Evolutionary conservation across 1,284 basidiomycete genomes (phyloP).

Genomic region (Cutaneotrichosporon sp.): DNA sequence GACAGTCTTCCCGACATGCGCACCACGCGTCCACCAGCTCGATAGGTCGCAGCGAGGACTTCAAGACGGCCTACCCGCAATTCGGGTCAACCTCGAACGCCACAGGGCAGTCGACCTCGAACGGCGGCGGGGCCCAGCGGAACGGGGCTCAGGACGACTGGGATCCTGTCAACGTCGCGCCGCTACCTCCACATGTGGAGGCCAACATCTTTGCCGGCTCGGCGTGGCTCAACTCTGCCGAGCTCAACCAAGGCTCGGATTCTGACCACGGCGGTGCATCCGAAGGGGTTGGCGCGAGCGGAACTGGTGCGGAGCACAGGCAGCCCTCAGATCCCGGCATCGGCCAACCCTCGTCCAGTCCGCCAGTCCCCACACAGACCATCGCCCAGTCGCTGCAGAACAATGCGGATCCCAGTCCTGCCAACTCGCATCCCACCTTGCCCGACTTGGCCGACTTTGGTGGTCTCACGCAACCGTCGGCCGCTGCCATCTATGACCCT

Average conservation of each 20-base stretch:
- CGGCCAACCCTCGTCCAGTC: neutral
- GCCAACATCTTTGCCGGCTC: slow-evolving; percentile 5
- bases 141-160: slow-evolving; percentile 2
- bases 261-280: neutral
- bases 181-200: slow-evolving; percentile 20
- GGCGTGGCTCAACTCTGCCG: slow-evolving; percentile 7
- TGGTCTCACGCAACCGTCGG: neutral
- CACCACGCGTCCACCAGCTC: neutral
- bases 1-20: neutral
- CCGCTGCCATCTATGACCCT: neutral
- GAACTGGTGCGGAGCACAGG: neutral
- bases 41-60: neutral
- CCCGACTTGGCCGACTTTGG: neutral
- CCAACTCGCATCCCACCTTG: slow-evolving; percentile 7
- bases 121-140: neutral
- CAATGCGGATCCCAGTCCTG: slow-evolving; percentile 1
- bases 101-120: neutral
- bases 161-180: slow-evolving; percentile 5
- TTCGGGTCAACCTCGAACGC: neutral
- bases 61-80: slow-evolving; percentile 1
- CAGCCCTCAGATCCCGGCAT: neutral
- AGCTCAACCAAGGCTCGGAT: neutral
- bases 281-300: neutral
- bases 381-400: neutral
- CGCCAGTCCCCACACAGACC: neutral